Base-by-base conservation (phyloP, 345 rosid genomes). In the Aurinia saxatilis region DNA sequence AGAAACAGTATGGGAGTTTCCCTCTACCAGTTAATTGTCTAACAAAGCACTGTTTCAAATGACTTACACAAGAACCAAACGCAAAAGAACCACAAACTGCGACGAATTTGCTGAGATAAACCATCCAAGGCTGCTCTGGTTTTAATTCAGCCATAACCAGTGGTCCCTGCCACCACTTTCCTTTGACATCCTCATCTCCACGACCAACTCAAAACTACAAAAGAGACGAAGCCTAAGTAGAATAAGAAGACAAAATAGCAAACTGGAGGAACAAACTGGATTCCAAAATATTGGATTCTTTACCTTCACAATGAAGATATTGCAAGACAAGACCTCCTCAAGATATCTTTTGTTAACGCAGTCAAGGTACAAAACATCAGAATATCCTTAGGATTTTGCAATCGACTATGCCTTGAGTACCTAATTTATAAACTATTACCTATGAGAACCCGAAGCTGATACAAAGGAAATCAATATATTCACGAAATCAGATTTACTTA, bases 71-170 rank as follows among this genome's bases (percentile, higher is more conserved):
- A 49, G 87, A 75, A 66, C 98, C 98, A 63, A 91, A 88, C 33
- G 67, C 86, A 55, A 66, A 91, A 49, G 98, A 84, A 7, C 96
- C 98, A 48, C 90, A 88, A 16, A 86, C 96, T 2, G 98, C 87
- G 13, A 88, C 84, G 17, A 83, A 77, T 3, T 96, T 86, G 75
- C 78, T 83, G 70, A 88, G 70, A 57, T 91, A 91, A 68, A 84
- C 87, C 89, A 82, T 91, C 86, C 88, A 68, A 3, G 73, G 70
- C 52, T 66, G 77, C 16, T 66, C 85, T 8, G 60, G 71, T 64
- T 71, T 68, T 72, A 68, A 62, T 42, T 21, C 73, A 35, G 57
- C 41, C 66, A n/a, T n/a, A n/a, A 16, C 65, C 66, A 71, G 33
- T 50, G 75, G 49, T 70, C 68, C 11, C 35, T 33, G 6, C 48